Evolutionary conservation across 2,329 filamentous ascomycete species (phyloP).

Genomic region (Sclerotinia sclerotiorum): DNA sequence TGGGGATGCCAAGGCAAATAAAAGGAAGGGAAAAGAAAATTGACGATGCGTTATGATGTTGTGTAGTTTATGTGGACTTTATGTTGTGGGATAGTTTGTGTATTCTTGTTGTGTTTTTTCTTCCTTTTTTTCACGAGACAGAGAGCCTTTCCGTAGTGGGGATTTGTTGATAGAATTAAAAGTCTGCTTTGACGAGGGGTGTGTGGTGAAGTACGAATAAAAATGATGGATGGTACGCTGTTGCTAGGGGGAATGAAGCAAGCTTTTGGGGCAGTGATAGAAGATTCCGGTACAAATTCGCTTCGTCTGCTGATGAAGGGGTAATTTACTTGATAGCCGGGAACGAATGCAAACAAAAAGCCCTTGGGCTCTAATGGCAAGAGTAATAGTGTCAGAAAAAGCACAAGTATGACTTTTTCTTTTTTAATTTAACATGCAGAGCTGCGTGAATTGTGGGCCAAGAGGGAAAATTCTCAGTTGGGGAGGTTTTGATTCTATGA

Average conservation of each 20-base stretch:
- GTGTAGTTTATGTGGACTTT: constrained; percentile 13
- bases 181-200: background rate
- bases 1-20: constrained; percentile 10
- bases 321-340: constrained; percentile 1
- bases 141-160: constrained; percentile 3
- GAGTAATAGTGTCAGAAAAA: background rate
- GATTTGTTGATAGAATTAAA: background rate
- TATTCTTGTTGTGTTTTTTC: background rate
- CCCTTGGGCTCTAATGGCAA: constrained; percentile 16
- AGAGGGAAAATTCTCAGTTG: constrained; percentile 14
- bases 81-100: constrained; percentile 11
- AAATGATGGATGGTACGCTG: constrained; percentile 19
- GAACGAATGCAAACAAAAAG: background rate
- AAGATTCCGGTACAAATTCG: constrained; percentile 12
- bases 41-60: constrained; percentile 10
- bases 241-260: constrained; percentile 17
- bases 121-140: background rate
- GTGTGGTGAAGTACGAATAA: background rate
- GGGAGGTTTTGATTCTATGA: background rate
- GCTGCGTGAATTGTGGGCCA: constrained; percentile 15
- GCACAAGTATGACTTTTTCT: constrained; percentile 3
- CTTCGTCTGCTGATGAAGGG: constrained; percentile 23
- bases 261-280: background rate
- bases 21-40: background rate
- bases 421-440: constrained; percentile 7